phyloP scores from a whole-genome alignment of 129 eudicot genomes.

The Flaveria sonorensis region DNA sequence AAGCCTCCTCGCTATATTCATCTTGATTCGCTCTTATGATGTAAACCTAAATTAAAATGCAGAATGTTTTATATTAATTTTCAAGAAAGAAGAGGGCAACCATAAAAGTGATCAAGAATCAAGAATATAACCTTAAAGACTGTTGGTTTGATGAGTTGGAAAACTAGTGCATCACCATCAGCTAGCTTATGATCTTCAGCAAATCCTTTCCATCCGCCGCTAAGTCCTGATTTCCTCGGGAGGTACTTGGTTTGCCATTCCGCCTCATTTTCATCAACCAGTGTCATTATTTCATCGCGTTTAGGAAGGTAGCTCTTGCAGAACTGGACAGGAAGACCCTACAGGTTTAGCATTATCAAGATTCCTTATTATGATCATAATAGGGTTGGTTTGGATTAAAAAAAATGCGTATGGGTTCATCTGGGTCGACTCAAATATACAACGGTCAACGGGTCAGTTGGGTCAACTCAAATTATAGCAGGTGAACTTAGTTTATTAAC shows the following conservation, averaged over 20 bases:
- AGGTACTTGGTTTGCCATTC: constrained; percentile 75
- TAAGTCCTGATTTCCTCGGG: constrained; percentile 76
- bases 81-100: background rate
- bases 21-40: constrained; percentile 58
- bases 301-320: constrained; percentile 66
- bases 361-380: background rate
- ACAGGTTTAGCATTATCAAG: constrained; percentile 3
- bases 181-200: constrained; percentile 75
- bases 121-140: constrained; percentile 59
- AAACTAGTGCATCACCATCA: constrained; percentile 91
- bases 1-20: constrained; percentile 41
- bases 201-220: constrained; percentile 96
- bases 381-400: no score
- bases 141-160: constrained; percentile 57
- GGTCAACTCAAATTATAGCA: background rate
- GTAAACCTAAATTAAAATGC: constrained; percentile 50
- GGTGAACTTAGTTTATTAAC: background rate
- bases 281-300: constrained; percentile 49
- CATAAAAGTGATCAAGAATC: background rate
- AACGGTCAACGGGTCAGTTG: background rate
- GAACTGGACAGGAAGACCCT: constrained; percentile 70
- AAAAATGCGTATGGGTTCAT: background rate
- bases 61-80: constrained; percentile 7
- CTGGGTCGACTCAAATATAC: background rate
- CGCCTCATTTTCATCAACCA: constrained; percentile 70